These are phyloP conservation scores for Groenewaldozyma salmanticensis DNA, from an alignment of 805 yeast genomes.

Conservation along the genomic window DNA sequence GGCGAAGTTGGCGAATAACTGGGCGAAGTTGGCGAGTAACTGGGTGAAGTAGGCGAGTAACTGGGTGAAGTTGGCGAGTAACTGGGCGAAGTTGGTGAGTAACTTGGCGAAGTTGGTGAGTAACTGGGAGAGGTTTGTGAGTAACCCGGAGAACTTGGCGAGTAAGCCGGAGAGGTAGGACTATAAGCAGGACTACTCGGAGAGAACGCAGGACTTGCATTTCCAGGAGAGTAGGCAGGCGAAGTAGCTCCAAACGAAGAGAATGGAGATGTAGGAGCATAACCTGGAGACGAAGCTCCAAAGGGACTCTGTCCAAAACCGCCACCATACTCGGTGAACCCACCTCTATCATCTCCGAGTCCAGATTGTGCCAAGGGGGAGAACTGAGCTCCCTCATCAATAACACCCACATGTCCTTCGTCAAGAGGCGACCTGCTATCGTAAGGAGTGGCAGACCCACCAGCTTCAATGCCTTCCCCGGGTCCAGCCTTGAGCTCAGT, in stretches of 20 bases:
- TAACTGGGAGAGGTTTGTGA: conserved; percentile 68
- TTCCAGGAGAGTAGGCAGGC: conserved; percentile 32
- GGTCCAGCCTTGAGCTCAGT: conserved; percentile 37
- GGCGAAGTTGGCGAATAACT: conserved; percentile 54
- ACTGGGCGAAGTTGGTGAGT: conserved; percentile 61
- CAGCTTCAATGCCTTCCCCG: conserved; percentile 59
- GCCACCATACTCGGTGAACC: conserved; percentile 84
- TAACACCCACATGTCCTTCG: conserved; percentile 23
- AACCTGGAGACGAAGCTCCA: conserved; percentile 51
- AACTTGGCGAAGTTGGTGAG: conserved; percentile 61
- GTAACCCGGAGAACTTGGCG: conserved; percentile 57
- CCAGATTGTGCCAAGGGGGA: conserved; percentile 91
- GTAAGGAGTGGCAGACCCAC: conserved; percentile 90
- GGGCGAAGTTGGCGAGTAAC: conserved; percentile 73
- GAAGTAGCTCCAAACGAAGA: conserved; percentile 54
- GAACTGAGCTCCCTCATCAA: conserved; percentile 61
- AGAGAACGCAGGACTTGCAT: conserved; percentile 57
- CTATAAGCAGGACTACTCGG: conserved; percentile 61
- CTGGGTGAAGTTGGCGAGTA: conserved; percentile 67
- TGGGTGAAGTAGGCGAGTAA: conserved; percentile 62
- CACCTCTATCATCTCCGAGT: conserved; percentile 68
- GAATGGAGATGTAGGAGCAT: conserved; percentile 66
- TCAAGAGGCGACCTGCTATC: conserved; percentile 48
- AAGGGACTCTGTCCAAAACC: conserved; percentile 45
- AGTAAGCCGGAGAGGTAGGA: conserved; percentile 51